phyloP scores from a whole-genome alignment of 441 rosid genomes.

The Populus trichocarpa region DNA sequence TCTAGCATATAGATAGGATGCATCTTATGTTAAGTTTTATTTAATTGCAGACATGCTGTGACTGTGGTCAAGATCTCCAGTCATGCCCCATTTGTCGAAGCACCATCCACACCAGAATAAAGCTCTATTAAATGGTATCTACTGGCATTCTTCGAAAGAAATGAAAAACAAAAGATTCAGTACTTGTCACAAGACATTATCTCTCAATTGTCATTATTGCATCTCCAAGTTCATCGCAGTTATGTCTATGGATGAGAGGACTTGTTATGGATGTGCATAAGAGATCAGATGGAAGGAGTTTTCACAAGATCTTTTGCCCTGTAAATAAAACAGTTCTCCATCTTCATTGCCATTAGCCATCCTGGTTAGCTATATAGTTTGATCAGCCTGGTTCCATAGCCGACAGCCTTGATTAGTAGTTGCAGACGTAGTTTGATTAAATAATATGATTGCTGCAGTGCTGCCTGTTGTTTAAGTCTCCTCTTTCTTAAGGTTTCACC shows the following conservation, averaged over 20 bases:
- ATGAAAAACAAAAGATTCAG: neutral
- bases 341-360: neutral
- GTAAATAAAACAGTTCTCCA: neutral
- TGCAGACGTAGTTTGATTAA: neutral
- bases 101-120: constrained; percentile 48
- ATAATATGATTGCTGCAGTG: neutral
- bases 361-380: neutral
- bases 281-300: neutral
- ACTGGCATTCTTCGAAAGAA: neutral
- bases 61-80: constrained; percentile 58
- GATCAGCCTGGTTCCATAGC: neutral
- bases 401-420: neutral
- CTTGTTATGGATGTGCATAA: neutral
- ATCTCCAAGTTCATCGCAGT: neutral
- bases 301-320: neutral
- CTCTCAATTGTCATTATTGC: neutral
- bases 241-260: neutral
- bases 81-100: constrained; percentile 56
- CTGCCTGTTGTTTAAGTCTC: neutral
- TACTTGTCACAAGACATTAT: neutral
- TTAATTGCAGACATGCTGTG: constrained; percentile 56
- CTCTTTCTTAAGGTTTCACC: neutral
- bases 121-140: constrained; percentile 35
- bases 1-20: neutral
- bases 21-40: neutral